Conservation (phyloP, 495 filamentous ascomycete species). For the Usnea hakonensis region DNA sequence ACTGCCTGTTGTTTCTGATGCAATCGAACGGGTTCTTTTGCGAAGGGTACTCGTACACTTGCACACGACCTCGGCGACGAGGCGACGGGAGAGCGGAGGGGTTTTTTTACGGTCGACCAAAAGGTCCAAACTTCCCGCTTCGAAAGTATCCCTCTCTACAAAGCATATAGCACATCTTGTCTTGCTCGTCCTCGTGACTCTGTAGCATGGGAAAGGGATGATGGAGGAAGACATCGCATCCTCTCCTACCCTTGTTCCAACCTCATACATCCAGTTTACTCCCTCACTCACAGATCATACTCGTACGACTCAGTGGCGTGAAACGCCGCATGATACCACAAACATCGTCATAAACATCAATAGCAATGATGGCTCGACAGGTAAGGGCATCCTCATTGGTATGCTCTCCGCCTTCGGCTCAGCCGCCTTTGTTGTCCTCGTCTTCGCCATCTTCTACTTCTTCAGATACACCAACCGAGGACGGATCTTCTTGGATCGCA, state of each 20-base stretch:
- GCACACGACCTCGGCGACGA: no score
- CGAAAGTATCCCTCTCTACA: neutral
- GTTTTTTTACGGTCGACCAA: neutral
- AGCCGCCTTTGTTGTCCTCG: conserved; percentile 68
- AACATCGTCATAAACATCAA: conserved; percentile 26
- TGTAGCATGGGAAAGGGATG: conserved; percentile 3
- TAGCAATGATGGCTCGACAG: conserved; percentile 42
- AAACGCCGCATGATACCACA: conserved; percentile 16
- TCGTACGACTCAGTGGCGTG: conserved; percentile 16
- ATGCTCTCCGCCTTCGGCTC: conserved; percentile 95
- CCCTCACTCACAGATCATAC: conserved; percentile 12
- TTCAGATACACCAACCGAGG: conserved; percentile 84
- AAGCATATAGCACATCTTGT: neutral
- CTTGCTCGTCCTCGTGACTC: neutral
- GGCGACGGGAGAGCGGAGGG: no score
- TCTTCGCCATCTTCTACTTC: conserved; percentile 85
- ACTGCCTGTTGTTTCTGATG: neutral
- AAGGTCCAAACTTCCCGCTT: neutral
- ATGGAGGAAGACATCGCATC: conserved; percentile 13
- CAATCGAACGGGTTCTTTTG: neutral
- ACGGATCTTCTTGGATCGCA: conserved; percentile 85
- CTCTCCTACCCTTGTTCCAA: conserved; percentile 17
- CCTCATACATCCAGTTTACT: conserved; percentile 16
- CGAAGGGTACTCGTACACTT: neutral
- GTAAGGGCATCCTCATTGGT: conserved; percentile 86